Evolutionary conservation across 768 basidiomycete genomes (phyloP), one percentile per base, ranked within the genome.

Genomic region (Termitomyces sp.): DNA sequence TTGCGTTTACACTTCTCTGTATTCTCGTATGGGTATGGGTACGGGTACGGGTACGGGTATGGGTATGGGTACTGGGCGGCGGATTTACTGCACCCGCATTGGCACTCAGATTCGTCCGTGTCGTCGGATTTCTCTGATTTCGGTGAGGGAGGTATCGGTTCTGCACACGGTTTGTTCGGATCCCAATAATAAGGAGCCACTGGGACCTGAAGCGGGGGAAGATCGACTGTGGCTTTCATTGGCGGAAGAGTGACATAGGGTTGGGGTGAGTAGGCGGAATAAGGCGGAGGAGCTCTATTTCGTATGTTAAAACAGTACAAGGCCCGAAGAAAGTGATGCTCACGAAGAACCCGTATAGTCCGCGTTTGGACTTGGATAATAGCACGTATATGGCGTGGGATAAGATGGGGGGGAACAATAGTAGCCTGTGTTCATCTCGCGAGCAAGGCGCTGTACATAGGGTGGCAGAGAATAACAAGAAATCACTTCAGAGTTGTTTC

Each of bases 141-240:
- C 16, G 49, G 49, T 38, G 58, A 55, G 50, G 54, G 43, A 28
- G 59, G 59, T 48, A 57, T 52, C n/a, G 46, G 38, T 45, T 54
- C 56, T 16, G 7, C 41, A 51, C n/a, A 54, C 26, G 52, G 60
- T 13, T 20, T 22, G 35, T 22, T 28, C 2, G 51, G 51, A 50
- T 47, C 44, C 24, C 30, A 53, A 10, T 40, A 28, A 47, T 41
- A 49, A 41, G 36, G 24, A 36, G 38, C 13, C 28, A 43, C 13
- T 35, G 50, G 36, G 16, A 30, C 41, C 22, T 40, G 47, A 13
- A 36, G 26, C 24, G 38, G 30, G 32, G 58, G 20, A 44, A 43
- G n/a, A 20, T 48, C 28, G 16, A 55, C 24, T 20, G 46, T 38
- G 24, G 58, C 46, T 28, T 36, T 55, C 16, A 38, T 20, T 9